Conservation (phyloP, 768 basidiomycete species). For the Pleurotus eryngii region DNA sequence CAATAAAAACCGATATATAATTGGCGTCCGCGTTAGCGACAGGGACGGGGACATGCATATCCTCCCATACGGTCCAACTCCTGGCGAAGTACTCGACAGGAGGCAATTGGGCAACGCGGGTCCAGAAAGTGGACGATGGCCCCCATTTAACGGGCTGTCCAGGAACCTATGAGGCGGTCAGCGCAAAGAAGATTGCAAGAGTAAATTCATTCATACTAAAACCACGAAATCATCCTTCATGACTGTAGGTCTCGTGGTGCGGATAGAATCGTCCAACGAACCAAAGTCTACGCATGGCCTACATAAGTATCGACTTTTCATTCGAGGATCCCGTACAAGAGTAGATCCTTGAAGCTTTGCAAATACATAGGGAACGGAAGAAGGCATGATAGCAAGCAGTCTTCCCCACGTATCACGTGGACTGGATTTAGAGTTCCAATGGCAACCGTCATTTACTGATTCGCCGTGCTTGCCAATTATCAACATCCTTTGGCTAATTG, state of each 20-base stretch:
- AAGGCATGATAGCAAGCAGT: too few species aligned
- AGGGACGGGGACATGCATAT: not conserved
- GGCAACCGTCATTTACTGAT: too few species aligned
- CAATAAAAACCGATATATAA: not conserved
- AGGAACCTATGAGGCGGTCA: not conserved
- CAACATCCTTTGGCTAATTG: too few species aligned
- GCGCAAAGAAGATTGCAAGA: not conserved
- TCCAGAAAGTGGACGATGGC: not conserved
- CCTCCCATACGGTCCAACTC: not conserved
- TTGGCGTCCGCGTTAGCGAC: not conserved
- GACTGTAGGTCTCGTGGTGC: not conserved
- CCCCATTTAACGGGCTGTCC: not conserved
- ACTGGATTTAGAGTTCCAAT: too few species aligned
- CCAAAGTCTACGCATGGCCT: too few species aligned
- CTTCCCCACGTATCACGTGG: too few species aligned
- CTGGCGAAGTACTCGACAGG: not conserved
- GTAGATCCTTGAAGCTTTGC: too few species aligned
- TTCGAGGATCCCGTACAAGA: too few species aligned
- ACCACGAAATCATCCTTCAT: not conserved
- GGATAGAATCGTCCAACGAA: too few species aligned
- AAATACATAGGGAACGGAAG: too few species aligned
- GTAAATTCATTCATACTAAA: not conserved
- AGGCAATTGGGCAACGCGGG: not conserved
- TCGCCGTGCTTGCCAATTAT: too few species aligned
- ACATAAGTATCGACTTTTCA: too few species aligned